These are phyloP conservation scores for Buxus sempervirens DNA, from an alignment of 164 flowering plant species.

Conservation along the genomic window DNA sequence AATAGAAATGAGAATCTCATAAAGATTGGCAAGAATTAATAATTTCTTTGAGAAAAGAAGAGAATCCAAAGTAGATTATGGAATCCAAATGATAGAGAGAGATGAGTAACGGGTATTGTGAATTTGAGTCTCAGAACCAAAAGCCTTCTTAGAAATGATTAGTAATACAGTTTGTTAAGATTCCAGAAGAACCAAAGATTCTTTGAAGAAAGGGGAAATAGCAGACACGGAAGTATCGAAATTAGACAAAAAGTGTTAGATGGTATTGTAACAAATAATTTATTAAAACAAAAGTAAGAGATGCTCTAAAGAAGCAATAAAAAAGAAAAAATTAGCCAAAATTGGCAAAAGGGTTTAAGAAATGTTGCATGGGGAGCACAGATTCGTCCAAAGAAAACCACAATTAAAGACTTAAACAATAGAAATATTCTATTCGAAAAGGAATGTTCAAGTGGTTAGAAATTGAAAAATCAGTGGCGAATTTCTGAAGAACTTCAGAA, in stretches of 20 bases:
- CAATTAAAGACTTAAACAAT: too few species aligned
- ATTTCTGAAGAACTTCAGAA: too few species aligned
- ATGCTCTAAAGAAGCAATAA: not conserved
- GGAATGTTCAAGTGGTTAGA: not conserved
- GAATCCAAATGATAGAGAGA: too few species aligned
- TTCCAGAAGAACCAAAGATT: too few species aligned
- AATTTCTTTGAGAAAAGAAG: not conserved
- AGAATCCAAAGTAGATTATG: not conserved
- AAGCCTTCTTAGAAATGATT: not conserved
- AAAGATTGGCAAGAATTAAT: not conserved
- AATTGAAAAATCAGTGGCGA: not conserved
- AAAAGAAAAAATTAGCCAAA: not conserved
- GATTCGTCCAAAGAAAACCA: too few species aligned
- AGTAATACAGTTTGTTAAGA: not conserved
- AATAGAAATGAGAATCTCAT: not conserved
- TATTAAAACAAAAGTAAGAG: not conserved
- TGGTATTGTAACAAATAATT: not conserved
- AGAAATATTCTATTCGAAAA: not conserved
- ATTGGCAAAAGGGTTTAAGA: not conserved
- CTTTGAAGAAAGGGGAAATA: not conserved
- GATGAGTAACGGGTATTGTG: too few species aligned
- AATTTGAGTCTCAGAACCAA: not conserved
- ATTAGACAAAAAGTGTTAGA: slow-evolving; percentile 5
- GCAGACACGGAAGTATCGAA: not conserved
- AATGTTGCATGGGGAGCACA: too few species aligned